phyloP scores from a whole-genome alignment of 2,329 filamentous ascomycete species.

The Arthrobotrys musiformis region DNA sequence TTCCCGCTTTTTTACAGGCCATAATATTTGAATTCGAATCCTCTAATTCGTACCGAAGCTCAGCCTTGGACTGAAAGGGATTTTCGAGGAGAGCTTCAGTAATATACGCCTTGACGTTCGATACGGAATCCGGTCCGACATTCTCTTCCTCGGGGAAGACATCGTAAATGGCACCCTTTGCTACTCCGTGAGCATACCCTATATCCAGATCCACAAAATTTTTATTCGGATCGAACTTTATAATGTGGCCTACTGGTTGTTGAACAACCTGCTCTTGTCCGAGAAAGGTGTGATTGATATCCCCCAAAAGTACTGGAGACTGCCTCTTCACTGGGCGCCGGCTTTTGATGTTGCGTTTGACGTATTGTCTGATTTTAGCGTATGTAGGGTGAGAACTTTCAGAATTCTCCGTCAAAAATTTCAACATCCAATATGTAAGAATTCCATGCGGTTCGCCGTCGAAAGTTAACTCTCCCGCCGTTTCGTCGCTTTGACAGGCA shows the following conservation, averaged over 20 bases:
- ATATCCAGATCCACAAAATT: conserved; percentile 14
- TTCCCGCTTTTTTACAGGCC: neutral
- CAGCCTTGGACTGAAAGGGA: conserved; percentile 3
- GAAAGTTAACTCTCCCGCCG: conserved; percentile 2
- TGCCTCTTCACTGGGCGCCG: neutral
- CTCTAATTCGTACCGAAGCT: neutral
- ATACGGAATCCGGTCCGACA: neutral
- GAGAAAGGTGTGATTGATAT: conserved; percentile 21
- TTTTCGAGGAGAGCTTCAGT: neutral
- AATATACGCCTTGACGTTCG: neutral
- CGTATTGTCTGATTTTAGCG: neutral
- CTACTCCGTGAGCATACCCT: conserved; percentile 28
- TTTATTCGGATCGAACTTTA: neutral
- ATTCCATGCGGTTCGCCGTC: conserved; percentile 5
- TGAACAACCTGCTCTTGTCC: conserved; percentile 22
- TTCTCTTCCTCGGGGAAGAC: neutral
- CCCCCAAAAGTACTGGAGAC: conserved; percentile 25
- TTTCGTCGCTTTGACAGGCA: conserved; percentile 28
- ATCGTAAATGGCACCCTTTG: conserved; percentile 18
- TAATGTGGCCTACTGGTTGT: neutral
- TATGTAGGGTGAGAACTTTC: neutral
- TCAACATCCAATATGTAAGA: conserved; percentile 33
- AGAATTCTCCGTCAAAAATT: neutral
- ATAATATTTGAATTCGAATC: neutral
- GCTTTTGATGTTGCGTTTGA: neutral